Conservation (phyloP, 192 early-diverging fungal species). For the Dissophora ornata region DNA sequence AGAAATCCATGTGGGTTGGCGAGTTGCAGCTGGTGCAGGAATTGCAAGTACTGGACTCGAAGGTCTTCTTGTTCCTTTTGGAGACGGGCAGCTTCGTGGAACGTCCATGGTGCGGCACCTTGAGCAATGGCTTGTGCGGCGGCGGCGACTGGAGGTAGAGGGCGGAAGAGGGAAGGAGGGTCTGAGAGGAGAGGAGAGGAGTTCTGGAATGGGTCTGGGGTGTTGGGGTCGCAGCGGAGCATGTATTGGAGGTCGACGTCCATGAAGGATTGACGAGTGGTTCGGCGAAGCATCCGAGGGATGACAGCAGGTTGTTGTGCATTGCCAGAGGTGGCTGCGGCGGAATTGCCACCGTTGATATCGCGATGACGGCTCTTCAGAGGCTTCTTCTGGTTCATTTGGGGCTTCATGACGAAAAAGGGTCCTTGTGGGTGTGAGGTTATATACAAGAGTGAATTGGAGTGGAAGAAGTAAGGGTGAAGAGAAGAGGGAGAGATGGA, state of each 20-base stretch:
- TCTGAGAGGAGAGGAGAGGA: constrained; percentile 47
- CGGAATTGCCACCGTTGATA: not conserved
- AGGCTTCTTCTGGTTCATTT: constrained; percentile 30
- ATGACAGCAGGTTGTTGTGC: constrained; percentile 4
- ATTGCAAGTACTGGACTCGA: constrained; percentile 40
- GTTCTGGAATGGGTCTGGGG: constrained; percentile 43
- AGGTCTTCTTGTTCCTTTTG: constrained; percentile 52
- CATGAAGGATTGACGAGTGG: constrained; percentile 48
- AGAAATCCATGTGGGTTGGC: constrained; percentile 43
- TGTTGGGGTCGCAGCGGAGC: constrained; percentile 32
- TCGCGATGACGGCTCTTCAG: constrained; percentile 33
- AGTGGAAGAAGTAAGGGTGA: not conserved
- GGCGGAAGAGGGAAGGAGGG: constrained; percentile 45
- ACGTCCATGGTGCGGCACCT: constrained; percentile 40
- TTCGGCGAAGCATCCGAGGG: constrained; percentile 41
- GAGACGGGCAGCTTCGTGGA: constrained; percentile 38
- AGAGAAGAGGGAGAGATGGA: no score
- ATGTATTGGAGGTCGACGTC: constrained; percentile 51
- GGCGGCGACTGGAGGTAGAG: constrained; percentile 40
- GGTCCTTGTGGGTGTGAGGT: not conserved
- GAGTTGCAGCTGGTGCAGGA: constrained; percentile 34
- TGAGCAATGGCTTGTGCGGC: constrained; percentile 48
- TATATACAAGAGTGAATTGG: not conserved
- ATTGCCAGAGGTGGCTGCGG: no score
- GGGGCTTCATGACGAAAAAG: constrained; percentile 39